Evolutionary conservation across 352 stramenopile genomes (phyloP), one percentile per base, ranked within the genome.

Genomic region (Bremia lactucae): DNA sequence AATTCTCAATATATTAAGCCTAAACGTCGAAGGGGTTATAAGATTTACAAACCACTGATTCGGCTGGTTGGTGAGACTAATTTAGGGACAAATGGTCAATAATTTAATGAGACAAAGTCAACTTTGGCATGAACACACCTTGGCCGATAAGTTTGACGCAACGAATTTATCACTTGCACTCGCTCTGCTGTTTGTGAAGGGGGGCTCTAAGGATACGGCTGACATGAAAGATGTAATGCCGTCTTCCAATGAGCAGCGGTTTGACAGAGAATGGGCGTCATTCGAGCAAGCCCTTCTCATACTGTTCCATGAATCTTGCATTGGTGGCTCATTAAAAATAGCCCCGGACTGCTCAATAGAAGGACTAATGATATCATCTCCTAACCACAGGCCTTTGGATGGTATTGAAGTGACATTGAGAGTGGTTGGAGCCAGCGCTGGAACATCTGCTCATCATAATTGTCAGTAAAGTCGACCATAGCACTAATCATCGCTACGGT

Each of bases 21-120:
- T 62, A 78, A 14, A 75, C 59, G 31, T 79, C 67, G 36, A 79
- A 79, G 15, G 67, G 67, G 28, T 79, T 79, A 36, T 67, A 73
- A 11, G 67, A 62, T 42, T 59, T 65, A 24, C 37, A 57, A 33
- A 47, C n/a, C 13, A 43, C 8, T 44, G 44, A 38, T 6, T 26
- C 33, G 18, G 29, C 21, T 24, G 37, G 28, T 34, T 54, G 51
- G 29, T n/a, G n/a, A n/a, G n/a, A n/a, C n/a, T n/a, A n/a, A n/a
- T n/a, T n/a, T n/a, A n/a, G n/a, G n/a, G n/a, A n/a, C n/a, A 58
- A 11, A 18, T 40, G 52, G 45, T 76, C 52, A 15, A 72, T 68
- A 0, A 35, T 71, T 72, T 9, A 22, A 28, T 33, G 50, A 20
- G 28, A 33, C 15, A 13, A 33, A 6, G 6, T 14, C 11, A 3